Conservation (phyloP, 495 filamentous ascomycete species). For the Penicillium antarcticum region DNA sequence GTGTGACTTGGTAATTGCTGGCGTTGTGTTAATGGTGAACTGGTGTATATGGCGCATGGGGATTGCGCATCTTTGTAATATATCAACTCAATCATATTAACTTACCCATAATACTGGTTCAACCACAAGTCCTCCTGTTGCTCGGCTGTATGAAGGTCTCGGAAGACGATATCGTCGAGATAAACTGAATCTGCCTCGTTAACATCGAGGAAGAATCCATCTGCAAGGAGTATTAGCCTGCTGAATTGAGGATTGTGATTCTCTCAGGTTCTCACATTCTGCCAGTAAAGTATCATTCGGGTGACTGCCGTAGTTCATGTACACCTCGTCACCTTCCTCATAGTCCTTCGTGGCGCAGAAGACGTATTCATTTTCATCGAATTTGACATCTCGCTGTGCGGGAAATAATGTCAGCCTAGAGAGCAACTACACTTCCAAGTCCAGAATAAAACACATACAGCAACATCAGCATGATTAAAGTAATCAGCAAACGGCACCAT, state of each 20-base stretch:
- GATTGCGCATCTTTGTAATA: constrained; percentile 2
- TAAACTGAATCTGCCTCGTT: constrained; percentile 65
- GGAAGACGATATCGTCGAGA: constrained; percentile 67
- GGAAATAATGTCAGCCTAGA: background rate
- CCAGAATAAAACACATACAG: constrained; percentile 25
- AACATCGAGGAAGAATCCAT: constrained; percentile 70
- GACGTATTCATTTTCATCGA: constrained; percentile 56
- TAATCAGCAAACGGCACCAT: constrained; percentile 84
- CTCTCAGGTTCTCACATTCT: constrained; percentile 53
- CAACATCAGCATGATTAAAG: constrained; percentile 71
- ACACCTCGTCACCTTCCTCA: constrained; percentile 66
- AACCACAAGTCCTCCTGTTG: constrained; percentile 52
- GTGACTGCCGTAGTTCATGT: constrained; percentile 77
- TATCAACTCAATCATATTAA: constrained; percentile 4
- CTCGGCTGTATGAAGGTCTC: constrained; percentile 35
- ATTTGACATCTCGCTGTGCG: constrained; percentile 58
- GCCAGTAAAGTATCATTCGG: constrained; percentile 75
- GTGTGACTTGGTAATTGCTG: constrained; percentile 62
- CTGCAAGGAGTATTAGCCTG: constrained; percentile 21
- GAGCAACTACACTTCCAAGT: background rate
- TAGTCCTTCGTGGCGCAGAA: constrained; percentile 56
- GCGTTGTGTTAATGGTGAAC: constrained; percentile 12
- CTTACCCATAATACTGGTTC: constrained; percentile 60
- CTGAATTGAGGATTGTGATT: background rate
- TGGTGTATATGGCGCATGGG: background rate